A percentile compares a stretch with the other conserved stretches of the same genome.
These are phyloP conservation scores for Colletotrichum salicis DNA, from an alignment of 2,329 filamentous ascomycete genomes.

Conservation along the genomic window DNA sequence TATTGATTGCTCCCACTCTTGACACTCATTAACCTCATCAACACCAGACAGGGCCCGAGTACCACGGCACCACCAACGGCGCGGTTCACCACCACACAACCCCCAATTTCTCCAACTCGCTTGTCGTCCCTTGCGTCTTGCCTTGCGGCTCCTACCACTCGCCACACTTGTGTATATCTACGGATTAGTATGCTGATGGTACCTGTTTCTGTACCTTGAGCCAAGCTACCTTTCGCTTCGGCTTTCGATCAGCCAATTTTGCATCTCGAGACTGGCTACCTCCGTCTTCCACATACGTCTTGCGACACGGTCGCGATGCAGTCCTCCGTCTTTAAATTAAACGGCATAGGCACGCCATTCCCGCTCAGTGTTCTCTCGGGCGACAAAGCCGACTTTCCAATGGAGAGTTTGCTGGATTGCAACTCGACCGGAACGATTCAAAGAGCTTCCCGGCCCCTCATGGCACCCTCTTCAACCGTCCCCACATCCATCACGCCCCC, in stretches of 20 bases:
- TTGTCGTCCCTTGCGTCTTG: slow-evolving; percentile 11
- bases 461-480: slow-evolving; percentile 21
- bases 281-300: not conserved
- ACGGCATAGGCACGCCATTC: not conserved
- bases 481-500: slow-evolving; percentile 35
- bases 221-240: slow-evolving; percentile 26
- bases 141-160: slow-evolving; percentile 14
- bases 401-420: slow-evolving; percentile 1
- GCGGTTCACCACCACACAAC: not conserved
- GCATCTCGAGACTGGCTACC: not conserved
- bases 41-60: slow-evolving; percentile 11
- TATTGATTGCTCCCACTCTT: not conserved
- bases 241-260: slow-evolving; percentile 1
- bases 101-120: slow-evolving; percentile 24
- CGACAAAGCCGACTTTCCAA: slow-evolving; percentile 20
- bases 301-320: slow-evolving; percentile 1
- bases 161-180: not conserved
- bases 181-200: not conserved
- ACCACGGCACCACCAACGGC: slow-evolving; percentile 4
- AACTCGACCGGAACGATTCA: slow-evolving; percentile 13
- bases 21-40: slow-evolving; percentile 12
- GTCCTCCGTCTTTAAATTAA: slow-evolving; percentile 24
- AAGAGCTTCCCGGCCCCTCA: slow-evolving; percentile 25
- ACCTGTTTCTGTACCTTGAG: slow-evolving; percentile 27
- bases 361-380: slow-evolving; percentile 1